Percentiles rank a stretch among this genome's conserved stretches.
Evolutionary conservation across 169 alveolate genomes (phyloP).

Genomic region (Plasmodium fragile): DNA sequence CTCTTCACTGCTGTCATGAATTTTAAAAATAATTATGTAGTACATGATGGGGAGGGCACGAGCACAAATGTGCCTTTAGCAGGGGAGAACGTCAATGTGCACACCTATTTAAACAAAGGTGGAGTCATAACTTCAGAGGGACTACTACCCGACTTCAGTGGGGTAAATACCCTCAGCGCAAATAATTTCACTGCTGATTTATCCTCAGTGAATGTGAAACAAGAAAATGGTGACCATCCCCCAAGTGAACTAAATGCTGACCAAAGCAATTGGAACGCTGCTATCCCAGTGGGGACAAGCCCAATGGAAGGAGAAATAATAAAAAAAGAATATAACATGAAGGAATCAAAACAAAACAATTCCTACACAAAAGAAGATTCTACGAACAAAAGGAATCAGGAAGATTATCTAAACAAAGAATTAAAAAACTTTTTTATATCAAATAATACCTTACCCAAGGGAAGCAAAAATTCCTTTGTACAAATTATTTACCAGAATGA

Average conservation of each 20-base stretch:
- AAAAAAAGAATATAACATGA: background rate
- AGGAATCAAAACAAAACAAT: background rate
- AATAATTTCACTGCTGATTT: background rate
- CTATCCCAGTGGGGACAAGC: background rate
- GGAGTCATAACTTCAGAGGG: background rate
- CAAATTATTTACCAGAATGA: slow-evolving; percentile 34
- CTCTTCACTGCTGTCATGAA: slow-evolving; percentile 42
- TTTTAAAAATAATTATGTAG: slow-evolving; percentile 25
- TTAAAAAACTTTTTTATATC: slow-evolving; percentile 59
- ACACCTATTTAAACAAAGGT: background rate
- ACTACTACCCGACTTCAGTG: background rate
- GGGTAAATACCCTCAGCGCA: background rate
- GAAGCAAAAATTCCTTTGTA: slow-evolving; percentile 39
- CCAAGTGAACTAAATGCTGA: background rate
- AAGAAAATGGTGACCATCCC: background rate
- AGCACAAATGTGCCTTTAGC: background rate
- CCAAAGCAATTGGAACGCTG: background rate
- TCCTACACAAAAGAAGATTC: background rate
- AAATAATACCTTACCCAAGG: slow-evolving; percentile 17
- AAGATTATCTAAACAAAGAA: slow-evolving; percentile 60
- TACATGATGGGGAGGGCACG: background rate
- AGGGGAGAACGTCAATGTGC: background rate
- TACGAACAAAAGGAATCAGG: slow-evolving; percentile 25
- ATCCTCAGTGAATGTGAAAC: background rate
- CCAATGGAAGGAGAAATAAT: background rate